A percentile compares a stretch with the other conserved stretches of the same genome.
phyloP scores from a whole-genome alignment of 2,329 filamentous ascomycete genomes.

The Colletotrichum navitas region DNA sequence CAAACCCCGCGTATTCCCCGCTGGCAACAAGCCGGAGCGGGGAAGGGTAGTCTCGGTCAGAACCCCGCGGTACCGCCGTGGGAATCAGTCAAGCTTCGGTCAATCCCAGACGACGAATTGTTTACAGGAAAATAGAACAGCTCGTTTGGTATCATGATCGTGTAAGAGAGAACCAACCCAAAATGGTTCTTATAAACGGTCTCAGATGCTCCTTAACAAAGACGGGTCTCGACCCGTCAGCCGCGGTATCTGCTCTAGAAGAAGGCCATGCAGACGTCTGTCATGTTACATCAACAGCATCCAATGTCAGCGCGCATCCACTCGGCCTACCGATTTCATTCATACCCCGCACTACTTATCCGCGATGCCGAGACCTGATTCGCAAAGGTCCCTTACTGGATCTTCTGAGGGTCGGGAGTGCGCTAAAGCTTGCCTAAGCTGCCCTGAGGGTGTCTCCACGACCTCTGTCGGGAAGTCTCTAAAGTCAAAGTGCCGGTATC shows the following conservation, averaged over 20 bases:
- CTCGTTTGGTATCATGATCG: not conserved
- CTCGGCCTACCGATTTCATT: not conserved
- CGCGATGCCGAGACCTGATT: conserved; percentile 7
- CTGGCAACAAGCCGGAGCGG: conserved; percentile 38
- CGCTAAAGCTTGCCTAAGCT: conserved; percentile 15
- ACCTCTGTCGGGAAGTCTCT: conserved; percentile 27
- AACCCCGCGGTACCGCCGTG: conserved; percentile 26
- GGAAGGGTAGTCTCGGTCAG: conserved; percentile 15
- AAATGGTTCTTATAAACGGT: rapidly evolving
- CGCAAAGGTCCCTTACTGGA: not conserved
- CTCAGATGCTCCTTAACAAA: too few relatives aligned
- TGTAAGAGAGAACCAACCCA: not conserved
- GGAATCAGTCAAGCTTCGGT: not conserved
- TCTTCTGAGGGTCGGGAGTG: not conserved
- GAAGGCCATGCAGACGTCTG: not conserved
- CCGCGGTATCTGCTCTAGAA: too few relatives aligned
- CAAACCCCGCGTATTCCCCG: conserved; percentile 21
- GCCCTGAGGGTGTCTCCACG: not conserved
- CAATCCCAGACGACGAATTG: not conserved
- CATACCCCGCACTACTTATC: conserved; percentile 20
- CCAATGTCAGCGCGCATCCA: not conserved
- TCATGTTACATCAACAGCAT: not conserved
- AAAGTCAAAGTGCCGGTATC: conserved; percentile 11
- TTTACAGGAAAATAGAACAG: not conserved
- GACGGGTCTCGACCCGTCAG: too few relatives aligned